Percentiles rank a stretch among this genome's conserved stretches.
phyloP scores from a whole-genome alignment of 1,139 yeast species.

The Kodamaea ohmeri region DNA sequence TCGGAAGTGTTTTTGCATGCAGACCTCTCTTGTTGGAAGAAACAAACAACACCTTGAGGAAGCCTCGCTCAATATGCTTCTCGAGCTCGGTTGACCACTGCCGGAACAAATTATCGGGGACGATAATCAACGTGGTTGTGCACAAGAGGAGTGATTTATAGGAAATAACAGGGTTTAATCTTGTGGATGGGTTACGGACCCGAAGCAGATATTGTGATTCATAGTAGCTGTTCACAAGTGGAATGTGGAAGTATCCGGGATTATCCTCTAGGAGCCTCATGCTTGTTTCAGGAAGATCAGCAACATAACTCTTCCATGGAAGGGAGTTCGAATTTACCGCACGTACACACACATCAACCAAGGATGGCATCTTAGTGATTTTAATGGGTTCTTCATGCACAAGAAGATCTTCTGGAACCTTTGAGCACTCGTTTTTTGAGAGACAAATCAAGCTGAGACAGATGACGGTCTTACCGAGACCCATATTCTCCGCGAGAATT shows the following conservation, averaged over 20 bases:
- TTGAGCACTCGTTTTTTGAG: conserved; percentile 52
- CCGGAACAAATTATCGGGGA: conserved; percentile 63
- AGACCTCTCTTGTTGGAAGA: conserved; percentile 27
- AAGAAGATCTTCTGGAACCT: conserved; percentile 38
- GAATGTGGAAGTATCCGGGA: conserved; percentile 47
- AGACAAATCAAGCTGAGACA: conserved; percentile 59
- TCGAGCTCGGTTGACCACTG: conserved; percentile 63
- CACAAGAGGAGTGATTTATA: conserved; percentile 37
- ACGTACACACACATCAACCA: conserved; percentile 43
- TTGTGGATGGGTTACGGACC: conserved; percentile 17
- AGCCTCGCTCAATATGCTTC: conserved; percentile 48
- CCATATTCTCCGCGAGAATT: conserved; percentile 75
- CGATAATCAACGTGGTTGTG: conserved; percentile 55
- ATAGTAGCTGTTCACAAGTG: conserved; percentile 22
- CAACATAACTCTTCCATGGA: conserved; percentile 53
- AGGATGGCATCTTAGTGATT: conserved; percentile 13
- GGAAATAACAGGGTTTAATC: conserved; percentile 11
- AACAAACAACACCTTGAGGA: conserved; percentile 34
- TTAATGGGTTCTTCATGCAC: conserved; percentile 12
- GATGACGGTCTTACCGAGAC: conserved; percentile 67
- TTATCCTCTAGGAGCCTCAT: conserved; percentile 27
- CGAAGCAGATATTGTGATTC: conserved; percentile 21
- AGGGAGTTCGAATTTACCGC: conserved; percentile 46
- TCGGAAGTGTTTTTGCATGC: conserved; percentile 26
- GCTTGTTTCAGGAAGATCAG: conserved; percentile 46